phyloP scores from a whole-genome alignment of 768 basidiomycete genomes.

The Agrocybe chaxingu region DNA sequence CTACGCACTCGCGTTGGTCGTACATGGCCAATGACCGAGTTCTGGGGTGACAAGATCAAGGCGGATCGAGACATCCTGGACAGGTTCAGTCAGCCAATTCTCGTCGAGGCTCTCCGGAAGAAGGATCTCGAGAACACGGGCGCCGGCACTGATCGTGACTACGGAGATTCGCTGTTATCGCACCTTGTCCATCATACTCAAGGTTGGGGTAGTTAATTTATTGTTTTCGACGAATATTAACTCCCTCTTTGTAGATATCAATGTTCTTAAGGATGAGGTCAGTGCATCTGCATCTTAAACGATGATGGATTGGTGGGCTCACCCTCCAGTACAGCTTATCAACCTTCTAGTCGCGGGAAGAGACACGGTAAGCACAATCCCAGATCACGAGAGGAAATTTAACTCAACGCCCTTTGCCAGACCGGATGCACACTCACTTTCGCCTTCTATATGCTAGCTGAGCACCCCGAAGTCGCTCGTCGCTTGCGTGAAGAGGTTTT shows the following conservation, averaged over 20 bases:
- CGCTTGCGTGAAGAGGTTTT: conserved; percentile 39
- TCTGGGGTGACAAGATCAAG: conserved; percentile 41
- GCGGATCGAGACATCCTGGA: conserved; percentile 38
- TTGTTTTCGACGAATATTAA: not conserved
- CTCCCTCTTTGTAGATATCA: conserved; percentile 6
- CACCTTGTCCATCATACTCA: conserved; percentile 47
- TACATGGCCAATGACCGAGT: conserved; percentile 50
- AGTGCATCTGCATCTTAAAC: not conserved
- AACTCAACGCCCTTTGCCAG: conserved; percentile 10
- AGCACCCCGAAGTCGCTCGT: conserved; percentile 34
- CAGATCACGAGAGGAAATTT: not conserved
- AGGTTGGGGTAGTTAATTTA: conserved; percentile 26
- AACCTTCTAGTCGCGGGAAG: conserved; percentile 51
- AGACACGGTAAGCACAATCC: conserved; percentile 36
- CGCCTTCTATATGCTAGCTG: conserved; percentile 40
- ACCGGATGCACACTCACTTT: conserved; percentile 40
- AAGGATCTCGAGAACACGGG: conserved; percentile 18
- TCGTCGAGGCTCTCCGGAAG: conserved; percentile 22
- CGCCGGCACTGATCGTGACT: conserved; percentile 18
- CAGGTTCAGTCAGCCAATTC: conserved; percentile 42
- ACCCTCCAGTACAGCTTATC: conserved; percentile 29
- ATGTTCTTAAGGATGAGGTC: conserved; percentile 18
- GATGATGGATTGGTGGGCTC: not conserved
- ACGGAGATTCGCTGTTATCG: conserved; percentile 39
- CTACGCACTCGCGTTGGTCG: conserved; percentile 34